phyloP scores from a whole-genome alignment of 345 rosid genomes.

The Triadica sebifera region DNA sequence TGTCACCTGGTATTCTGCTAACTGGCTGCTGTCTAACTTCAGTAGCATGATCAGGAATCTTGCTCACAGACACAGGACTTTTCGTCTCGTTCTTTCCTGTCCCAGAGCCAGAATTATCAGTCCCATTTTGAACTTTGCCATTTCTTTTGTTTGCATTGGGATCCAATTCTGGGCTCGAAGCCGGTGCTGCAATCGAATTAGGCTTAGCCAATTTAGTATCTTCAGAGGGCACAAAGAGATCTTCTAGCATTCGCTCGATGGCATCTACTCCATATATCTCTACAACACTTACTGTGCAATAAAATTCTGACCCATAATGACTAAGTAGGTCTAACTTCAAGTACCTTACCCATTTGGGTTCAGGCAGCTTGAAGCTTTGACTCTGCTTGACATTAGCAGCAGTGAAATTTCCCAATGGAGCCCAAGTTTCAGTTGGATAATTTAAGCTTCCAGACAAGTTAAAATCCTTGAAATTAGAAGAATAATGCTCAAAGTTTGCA shows the following conservation, averaged over 20 bases:
- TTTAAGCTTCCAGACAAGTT: constrained; percentile 72
- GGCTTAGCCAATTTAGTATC: constrained; percentile 40
- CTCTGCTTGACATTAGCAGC: constrained; percentile 75
- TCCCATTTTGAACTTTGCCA: constrained; percentile 30
- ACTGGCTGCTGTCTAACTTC: constrained; percentile 64
- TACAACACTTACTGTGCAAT: constrained; percentile 78
- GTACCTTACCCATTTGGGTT: constrained; percentile 93
- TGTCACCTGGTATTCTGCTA: constrained; percentile 60
- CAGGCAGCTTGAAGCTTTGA: constrained; percentile 68
- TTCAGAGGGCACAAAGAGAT: constrained; percentile 61
- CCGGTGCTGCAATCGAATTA: constrained; percentile 29
- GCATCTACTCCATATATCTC: constrained; percentile 93
- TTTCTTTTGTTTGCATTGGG: constrained; percentile 15
- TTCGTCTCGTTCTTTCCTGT: constrained; percentile 38
- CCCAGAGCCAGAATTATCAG: constrained; percentile 18
- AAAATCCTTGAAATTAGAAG: constrained; percentile 80
- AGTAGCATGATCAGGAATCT: constrained; percentile 50
- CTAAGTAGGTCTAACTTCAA: constrained; percentile 64
- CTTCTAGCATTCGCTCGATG: constrained; percentile 90
- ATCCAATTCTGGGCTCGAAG: constrained; percentile 31
- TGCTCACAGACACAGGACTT: constrained; percentile 25
- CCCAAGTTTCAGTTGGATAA: constrained; percentile 72
- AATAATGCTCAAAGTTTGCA: constrained; percentile 87
- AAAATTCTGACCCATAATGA: constrained; percentile 93
- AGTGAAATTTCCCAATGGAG: constrained; percentile 53